Percentiles rank a stretch among this genome's conserved stretches.
Evolutionary conservation across 1,139 yeast genomes (phyloP).

Genomic region (Neolecta irregularis): DNA sequence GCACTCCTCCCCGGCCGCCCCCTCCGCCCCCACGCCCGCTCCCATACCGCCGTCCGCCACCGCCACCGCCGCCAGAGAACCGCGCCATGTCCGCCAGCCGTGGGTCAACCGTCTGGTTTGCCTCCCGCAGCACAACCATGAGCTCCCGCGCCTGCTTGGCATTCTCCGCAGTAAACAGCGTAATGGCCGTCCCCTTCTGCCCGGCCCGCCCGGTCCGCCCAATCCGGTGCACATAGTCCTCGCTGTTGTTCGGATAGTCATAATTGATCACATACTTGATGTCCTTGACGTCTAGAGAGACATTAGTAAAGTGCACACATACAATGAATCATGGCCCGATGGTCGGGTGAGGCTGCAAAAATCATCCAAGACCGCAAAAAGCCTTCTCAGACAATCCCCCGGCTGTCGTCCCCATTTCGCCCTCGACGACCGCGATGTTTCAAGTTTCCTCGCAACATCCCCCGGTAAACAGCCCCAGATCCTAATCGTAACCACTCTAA

Average conservation of each 20-base stretch:
- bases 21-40: slow-evolving; percentile 41
- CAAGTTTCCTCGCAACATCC: too few species aligned
- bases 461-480: not conserved
- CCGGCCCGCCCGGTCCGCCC: slow-evolving; percentile 99
- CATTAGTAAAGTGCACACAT: slow-evolving; percentile 17
- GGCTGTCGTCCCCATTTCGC: too few species aligned
- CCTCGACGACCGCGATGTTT: not conserved
- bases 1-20: slow-evolving; percentile 52
- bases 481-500: slow-evolving; percentile 6
- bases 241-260: slow-evolving; percentile 96
- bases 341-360: too few species aligned
- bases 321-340: too few species aligned
- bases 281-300: slow-evolving; percentile 75
- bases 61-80: slow-evolving; percentile 31
- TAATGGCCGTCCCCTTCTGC: slow-evolving; percentile 83
- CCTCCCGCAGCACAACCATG: slow-evolving; percentile 83
- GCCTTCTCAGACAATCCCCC: too few species aligned
- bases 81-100: slow-evolving; percentile 32
- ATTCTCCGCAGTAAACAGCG: slow-evolving; percentile 82
- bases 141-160: slow-evolving; percentile 81
- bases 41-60: slow-evolving; percentile 33
- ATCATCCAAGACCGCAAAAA: too few species aligned
- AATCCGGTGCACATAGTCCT: slow-evolving; percentile 87
- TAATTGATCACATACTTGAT: slow-evolving; percentile 82
- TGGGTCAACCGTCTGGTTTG: slow-evolving; percentile 68